Conservation (phyloP, 306 rosid species). For the Quercus agrifolia region DNA sequence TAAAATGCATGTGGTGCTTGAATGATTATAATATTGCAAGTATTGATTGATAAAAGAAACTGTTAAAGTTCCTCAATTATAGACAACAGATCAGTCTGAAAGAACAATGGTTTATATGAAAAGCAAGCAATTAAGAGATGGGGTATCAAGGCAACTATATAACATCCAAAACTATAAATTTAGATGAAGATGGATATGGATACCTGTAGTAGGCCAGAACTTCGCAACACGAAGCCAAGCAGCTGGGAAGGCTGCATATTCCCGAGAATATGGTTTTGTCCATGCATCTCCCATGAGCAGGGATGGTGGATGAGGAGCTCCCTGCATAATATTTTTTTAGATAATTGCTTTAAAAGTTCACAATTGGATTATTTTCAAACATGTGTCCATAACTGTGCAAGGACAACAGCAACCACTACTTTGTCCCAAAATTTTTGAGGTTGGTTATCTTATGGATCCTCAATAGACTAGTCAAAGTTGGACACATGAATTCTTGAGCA, state of each 20-base stretch:
- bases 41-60: neutral
- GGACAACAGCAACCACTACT: neutral
- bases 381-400: neutral
- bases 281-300: slow-evolving; percentile 94
- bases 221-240: slow-evolving; percentile 81
- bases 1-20: neutral
- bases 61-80: neutral
- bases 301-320: slow-evolving; percentile 99
- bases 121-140: neutral
- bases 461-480: no score
- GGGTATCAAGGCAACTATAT: neutral
- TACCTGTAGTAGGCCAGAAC: slow-evolving; percentile 98
- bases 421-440: no score
- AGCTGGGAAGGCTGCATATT: slow-evolving; percentile 96
- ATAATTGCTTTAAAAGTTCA: slow-evolving; percentile 5
- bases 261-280: slow-evolving; percentile 94
- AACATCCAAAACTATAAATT: neutral
- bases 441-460: no score
- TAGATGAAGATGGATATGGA: neutral
- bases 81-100: neutral
- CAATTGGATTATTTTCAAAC: neutral
- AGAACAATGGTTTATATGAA: neutral
- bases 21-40: neutral
- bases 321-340: slow-evolving; percentile 40
- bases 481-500: no score